Evolutionary conservation across 2,329 filamentous ascomycete species (phyloP).

Genomic region (Endocalyx cinctus): DNA sequence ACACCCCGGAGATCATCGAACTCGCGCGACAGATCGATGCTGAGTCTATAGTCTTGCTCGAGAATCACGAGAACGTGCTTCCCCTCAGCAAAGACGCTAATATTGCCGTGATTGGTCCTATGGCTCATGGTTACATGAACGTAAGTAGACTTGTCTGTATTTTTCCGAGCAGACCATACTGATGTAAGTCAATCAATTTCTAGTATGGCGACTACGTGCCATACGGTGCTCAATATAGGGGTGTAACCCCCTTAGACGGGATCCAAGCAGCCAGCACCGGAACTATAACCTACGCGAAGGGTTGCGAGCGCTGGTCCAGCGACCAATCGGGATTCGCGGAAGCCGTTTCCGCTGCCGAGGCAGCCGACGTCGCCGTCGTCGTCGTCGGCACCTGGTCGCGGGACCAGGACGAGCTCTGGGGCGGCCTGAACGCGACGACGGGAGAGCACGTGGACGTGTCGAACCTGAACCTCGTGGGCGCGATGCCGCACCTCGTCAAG

Average conservation of each 20-base stretch:
- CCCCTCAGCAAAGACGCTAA: conserved; percentile 60
- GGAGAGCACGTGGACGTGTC: conserved; percentile 68
- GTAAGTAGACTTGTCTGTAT: conserved; percentile 35
- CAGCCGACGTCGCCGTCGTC: conserved; percentile 67
- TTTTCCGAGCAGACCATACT: too few relatives aligned
- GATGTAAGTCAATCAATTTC: neutral
- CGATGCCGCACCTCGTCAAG: conserved; percentile 61
- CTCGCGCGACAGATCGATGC: conserved; percentile 60
- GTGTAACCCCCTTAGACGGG: conserved; percentile 66
- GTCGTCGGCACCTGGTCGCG: conserved; percentile 73
- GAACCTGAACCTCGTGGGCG: conserved; percentile 62
- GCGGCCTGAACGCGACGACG: conserved; percentile 66
- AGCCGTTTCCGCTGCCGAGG: conserved; percentile 60
- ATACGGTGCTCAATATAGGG: conserved; percentile 56
- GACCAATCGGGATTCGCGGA: conserved; percentile 64
- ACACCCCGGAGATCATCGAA: conserved; percentile 53
- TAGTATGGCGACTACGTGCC: conserved; percentile 72
- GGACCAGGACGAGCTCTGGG: conserved; percentile 68
- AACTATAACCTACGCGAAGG: conserved; percentile 61
- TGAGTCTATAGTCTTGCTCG: conserved; percentile 58
- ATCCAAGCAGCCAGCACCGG: conserved; percentile 58
- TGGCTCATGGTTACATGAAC: conserved; percentile 68
- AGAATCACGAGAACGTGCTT: conserved; percentile 50
- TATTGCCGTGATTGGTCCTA: conserved; percentile 70
- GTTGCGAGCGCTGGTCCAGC: conserved; percentile 68